Base-by-base conservation (phyloP, 2,329 filamentous ascomycete species). In the Colletotrichum lini region DNA sequence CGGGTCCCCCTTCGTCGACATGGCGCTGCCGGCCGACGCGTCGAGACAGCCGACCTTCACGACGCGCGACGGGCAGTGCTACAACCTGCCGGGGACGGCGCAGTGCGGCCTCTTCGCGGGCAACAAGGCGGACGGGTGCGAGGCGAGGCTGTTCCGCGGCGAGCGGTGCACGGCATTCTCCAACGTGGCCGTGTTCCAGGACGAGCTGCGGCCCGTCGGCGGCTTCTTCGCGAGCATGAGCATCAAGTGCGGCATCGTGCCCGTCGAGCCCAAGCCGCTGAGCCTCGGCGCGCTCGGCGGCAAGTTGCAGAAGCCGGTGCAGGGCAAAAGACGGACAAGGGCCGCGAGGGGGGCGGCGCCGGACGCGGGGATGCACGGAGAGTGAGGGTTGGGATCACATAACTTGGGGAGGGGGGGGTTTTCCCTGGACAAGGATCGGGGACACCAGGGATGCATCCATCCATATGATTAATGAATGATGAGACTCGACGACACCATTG, bases 51-150 rank as follows among this genome's bases (percentile, higher is more conserved):
- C 70, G 6, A 44, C 15, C 3, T 65, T 70, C 53, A 65, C 70
- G 54, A 9, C 26, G 26, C 15, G 12, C 4, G 35, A 65, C 23
- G 70, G 70, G 30, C 70, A 72, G 60, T 72, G 70, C 66, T 72
- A 72, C 54, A 54, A 72, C 35, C 60, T 72, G 26, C 54, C 66
- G 2, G 60, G 49, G 23, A 65, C 61, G 5, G 70, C 60, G 54
- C 56, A 72, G 59, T 72, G 70, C 54, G 70, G 65, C 18, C 26
- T 72, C 21, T 72, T 72, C 49, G 44, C 50, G 60, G 70, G 45
- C 1, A 72, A 65, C 66, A 70, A 61, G 70, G 70, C 59, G 21
- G 70, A 72, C 35, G 70, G 70, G 23, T 72, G 70, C 66, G 70
- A 72, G 66, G 70, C 70, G 47, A 53, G 47, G 54, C 54, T 72